Evolutionary conservation across 306 rosid species (phyloP).

Genomic region (Gynostemma pentaphyllum): DNA sequence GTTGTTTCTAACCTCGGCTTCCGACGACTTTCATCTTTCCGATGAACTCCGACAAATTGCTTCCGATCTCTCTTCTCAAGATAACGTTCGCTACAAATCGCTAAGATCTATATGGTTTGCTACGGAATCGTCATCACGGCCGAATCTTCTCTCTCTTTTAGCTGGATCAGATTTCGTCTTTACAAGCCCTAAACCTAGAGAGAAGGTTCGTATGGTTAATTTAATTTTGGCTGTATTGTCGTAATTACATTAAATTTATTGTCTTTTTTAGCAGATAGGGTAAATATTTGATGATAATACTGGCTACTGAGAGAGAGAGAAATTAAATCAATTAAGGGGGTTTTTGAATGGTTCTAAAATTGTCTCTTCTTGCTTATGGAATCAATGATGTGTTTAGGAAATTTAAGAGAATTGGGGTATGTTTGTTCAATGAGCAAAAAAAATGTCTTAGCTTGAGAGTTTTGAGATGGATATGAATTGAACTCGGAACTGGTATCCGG

Average conservation of each 20-base stretch:
- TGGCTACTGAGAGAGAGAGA: too few relatives aligned
- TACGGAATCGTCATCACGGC: slow-evolving; percentile 29
- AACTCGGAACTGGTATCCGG: neutral
- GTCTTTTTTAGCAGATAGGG: neutral
- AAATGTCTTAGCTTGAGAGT: neutral
- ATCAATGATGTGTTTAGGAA: too few relatives aligned
- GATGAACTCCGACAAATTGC: slow-evolving; percentile 44
- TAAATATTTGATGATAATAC: neutral
- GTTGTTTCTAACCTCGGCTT: slow-evolving; percentile 39
- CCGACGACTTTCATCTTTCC: slow-evolving; percentile 34
- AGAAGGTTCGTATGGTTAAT: slow-evolving; percentile 43
- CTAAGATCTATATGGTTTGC: slow-evolving; percentile 55
- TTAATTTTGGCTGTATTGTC: too few relatives aligned
- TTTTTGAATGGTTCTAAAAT: neutral
- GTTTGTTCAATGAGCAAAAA: neutral
- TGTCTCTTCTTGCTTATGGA: too few relatives aligned
- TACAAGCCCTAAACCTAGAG: slow-evolving; percentile 66
- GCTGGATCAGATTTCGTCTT: slow-evolving; percentile 40
- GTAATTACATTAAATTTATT: too few relatives aligned
- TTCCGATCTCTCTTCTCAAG: slow-evolving; percentile 30
- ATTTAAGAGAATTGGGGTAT: neutral
- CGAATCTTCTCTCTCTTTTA: slow-evolving; percentile 34
- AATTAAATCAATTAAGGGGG: neutral
- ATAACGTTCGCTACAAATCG: slow-evolving; percentile 36
- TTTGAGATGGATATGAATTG: neutral